phyloP scores from a whole-genome alignment of 371 early-diverging fungal genomes.

The Rhizopus stolonifer region DNA sequence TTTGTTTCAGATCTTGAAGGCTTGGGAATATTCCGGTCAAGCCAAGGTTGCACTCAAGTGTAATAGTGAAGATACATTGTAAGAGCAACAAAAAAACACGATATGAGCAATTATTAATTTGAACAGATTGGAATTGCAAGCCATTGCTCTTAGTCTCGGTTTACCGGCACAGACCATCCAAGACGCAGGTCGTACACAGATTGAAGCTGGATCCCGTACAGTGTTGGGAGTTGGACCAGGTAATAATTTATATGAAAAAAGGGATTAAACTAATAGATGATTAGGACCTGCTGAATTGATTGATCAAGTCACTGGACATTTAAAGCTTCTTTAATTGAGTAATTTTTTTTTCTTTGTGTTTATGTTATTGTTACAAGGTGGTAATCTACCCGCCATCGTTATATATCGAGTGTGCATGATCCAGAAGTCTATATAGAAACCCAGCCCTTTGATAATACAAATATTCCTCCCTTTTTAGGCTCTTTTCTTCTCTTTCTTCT shows the following conservation, averaged over 20 bases:
- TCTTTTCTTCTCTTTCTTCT: slow-evolving; percentile 5
- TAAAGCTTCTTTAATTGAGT: slow-evolving; percentile 80
- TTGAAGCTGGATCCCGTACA: slow-evolving; percentile 93
- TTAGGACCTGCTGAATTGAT: slow-evolving; percentile 75
- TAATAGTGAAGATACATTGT: slow-evolving; percentile 80
- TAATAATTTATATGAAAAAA: slow-evolving; percentile 24
- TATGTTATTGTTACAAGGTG: too few relatives aligned
- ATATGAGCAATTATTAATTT: not conserved
- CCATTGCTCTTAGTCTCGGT: slow-evolving; percentile 67
- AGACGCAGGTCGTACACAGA: slow-evolving; percentile 99
- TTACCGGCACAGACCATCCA: slow-evolving; percentile 81
- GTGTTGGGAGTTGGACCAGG: slow-evolving; percentile 97
- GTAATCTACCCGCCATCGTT: too few relatives aligned
- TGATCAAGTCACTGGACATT: slow-evolving; percentile 80
- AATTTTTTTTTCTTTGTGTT: too few relatives aligned
- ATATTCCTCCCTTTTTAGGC: too few relatives aligned
- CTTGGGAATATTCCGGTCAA: slow-evolving; percentile 83
- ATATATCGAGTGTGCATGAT: too few relatives aligned
- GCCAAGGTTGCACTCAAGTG: slow-evolving; percentile 87
- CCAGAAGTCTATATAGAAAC: too few relatives aligned
- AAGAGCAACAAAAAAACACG: slow-evolving; percentile 15
- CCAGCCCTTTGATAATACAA: too few relatives aligned
- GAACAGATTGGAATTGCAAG: slow-evolving; percentile 69
- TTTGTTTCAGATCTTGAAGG: slow-evolving; percentile 47
- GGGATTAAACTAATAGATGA: not conserved